Conservation (phyloP, 192 early-diverging fungal genomes). For the Linderina pennispora region DNA sequence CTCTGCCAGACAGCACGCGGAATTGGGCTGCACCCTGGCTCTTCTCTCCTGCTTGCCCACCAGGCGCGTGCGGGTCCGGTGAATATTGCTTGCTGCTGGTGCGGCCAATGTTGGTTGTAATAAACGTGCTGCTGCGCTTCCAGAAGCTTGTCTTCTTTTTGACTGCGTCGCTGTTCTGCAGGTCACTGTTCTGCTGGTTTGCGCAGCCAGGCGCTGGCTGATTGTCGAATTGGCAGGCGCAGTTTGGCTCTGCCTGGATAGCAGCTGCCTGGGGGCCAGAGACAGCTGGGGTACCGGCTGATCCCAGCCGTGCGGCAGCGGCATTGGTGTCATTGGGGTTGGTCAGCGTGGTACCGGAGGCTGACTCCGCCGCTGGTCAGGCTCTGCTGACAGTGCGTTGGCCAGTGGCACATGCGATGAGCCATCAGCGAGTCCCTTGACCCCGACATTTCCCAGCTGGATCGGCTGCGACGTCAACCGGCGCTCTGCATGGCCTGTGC, state of each 20-base stretch:
- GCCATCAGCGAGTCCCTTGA: no score
- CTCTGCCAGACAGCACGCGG: constrained; percentile 29
- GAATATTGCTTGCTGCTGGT: constrained; percentile 16
- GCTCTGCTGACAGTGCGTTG: no score
- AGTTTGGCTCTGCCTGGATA: neutral
- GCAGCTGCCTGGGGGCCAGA: neutral
- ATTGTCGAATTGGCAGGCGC: constrained; percentile 7
- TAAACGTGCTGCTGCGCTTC: constrained; percentile 44
- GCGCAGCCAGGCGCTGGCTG: neutral
- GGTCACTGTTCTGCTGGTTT: constrained; percentile 2
- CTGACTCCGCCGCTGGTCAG: no score
- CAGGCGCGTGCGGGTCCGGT: neutral
- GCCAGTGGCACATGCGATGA: constrained; percentile 38
- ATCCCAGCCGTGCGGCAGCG: neutral
- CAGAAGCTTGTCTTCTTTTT: constrained; percentile 41
- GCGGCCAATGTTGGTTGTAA: constrained; percentile 23
- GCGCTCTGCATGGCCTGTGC: constrained; percentile 22
- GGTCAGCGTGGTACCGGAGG: constrained; percentile 11
- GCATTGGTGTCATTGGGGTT: constrained; percentile 2
- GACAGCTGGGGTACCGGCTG: neutral
- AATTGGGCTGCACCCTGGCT: constrained; percentile 20
- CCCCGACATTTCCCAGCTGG: no score
- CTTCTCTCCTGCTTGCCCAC: constrained; percentile 6
- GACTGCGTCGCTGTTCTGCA: constrained; percentile 10
- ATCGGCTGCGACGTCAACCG: constrained; percentile 2